Conservation (phyloP, 768 basidiomycete species). For the Russula abietina region DNA sequence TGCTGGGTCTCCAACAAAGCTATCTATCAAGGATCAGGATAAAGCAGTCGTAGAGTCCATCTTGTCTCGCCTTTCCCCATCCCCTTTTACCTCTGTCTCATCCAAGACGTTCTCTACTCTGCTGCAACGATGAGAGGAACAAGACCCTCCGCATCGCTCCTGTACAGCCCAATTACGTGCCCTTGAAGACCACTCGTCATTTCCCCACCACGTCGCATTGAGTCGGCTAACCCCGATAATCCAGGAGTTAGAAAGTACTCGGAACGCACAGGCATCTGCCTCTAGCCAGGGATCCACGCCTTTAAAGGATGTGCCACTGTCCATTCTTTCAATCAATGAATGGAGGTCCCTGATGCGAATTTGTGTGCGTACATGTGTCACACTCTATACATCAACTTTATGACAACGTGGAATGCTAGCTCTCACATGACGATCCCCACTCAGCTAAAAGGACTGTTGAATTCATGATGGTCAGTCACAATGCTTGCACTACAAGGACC, state of each 20-base stretch:
- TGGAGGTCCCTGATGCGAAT: conserved; percentile 49
- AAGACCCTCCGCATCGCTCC: too few relatives aligned
- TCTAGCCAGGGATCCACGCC: background rate
- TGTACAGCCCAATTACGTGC: background rate
- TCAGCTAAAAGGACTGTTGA: conserved; percentile 47
- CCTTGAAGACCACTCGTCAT: background rate
- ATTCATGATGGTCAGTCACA: conserved; percentile 44
- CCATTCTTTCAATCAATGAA: conserved; percentile 37
- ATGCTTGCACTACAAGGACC: background rate
- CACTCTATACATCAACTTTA: conserved; percentile 2
- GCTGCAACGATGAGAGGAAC: conserved; percentile 1
- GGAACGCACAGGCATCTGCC: background rate
- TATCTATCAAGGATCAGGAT: too few relatives aligned
- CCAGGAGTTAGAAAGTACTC: background rate
- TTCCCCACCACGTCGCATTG: conserved; percentile 3
- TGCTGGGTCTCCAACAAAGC: too few relatives aligned
- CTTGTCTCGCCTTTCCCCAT: conserved; percentile 13
- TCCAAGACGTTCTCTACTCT: conserved; percentile 9
- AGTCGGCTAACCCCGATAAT: background rate
- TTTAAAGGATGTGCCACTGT: conserved; percentile 26
- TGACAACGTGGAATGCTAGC: conserved; percentile 33
- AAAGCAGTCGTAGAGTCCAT: too few relatives aligned
- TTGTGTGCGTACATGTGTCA: conserved; percentile 46
- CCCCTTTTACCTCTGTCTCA: background rate
- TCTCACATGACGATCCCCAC: conserved; percentile 40